Evolutionary conservation across 2,329 filamentous ascomycete genomes (phyloP).

Genomic region (Fusarium ambrosium): DNA sequence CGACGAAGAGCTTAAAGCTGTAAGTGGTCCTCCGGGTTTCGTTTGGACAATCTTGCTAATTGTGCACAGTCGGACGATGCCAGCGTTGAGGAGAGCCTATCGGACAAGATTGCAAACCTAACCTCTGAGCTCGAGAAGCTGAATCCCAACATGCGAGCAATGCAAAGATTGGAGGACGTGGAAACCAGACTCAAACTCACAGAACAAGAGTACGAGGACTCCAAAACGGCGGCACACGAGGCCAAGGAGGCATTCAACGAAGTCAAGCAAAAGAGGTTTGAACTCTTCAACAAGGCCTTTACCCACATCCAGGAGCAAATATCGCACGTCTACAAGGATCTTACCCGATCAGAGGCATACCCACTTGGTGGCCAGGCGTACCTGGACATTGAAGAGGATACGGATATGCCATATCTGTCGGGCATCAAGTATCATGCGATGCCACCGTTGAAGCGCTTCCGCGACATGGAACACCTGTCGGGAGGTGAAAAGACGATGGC

Average conservation of each 20-base stretch:
- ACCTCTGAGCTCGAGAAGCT: slow-evolving; percentile 90
- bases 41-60: slow-evolving; percentile 45
- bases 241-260: slow-evolving; percentile 87
- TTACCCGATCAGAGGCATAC: slow-evolving; percentile 91
- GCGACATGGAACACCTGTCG: slow-evolving; percentile 98
- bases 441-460: slow-evolving; percentile 97
- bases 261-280: slow-evolving; percentile 84
- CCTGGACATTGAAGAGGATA: slow-evolving; percentile 92
- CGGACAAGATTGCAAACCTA: slow-evolving; percentile 82
- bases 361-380: slow-evolving; percentile 92
- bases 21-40: slow-evolving; percentile 56
- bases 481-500: slow-evolving; percentile 99
- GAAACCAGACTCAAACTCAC: slow-evolving; percentile 85
- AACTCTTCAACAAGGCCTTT: slow-evolving; percentile 96
- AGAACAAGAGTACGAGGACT: slow-evolving; percentile 90
- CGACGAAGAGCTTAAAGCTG: slow-evolving; percentile 84
- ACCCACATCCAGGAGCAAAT: slow-evolving; percentile 96
- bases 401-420: slow-evolving; percentile 94
- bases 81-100: slow-evolving; percentile 79
- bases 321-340: slow-evolving; percentile 91
- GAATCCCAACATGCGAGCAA: slow-evolving; percentile 95
- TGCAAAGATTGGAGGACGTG: slow-evolving; percentile 89
- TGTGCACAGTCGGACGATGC: slow-evolving; percentile 72
- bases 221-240: slow-evolving; percentile 78
- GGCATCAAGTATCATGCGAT: slow-evolving; percentile 99